These are phyloP conservation scores for Hippophae tibetana DNA, from an alignment of 306 rosid species.

Conservation along the genomic window DNA sequence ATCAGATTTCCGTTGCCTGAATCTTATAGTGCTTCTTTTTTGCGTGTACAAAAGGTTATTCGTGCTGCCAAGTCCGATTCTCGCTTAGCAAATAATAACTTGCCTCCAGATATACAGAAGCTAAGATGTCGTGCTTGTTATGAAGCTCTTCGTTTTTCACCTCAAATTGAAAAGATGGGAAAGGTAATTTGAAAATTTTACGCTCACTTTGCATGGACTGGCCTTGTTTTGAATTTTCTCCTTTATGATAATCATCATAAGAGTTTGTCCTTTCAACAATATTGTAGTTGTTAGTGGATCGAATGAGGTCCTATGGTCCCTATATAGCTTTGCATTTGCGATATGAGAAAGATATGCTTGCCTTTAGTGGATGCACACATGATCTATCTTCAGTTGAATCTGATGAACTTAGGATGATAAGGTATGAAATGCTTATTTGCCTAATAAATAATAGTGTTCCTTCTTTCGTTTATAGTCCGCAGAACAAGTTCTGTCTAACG, in stretches of 20 bases:
- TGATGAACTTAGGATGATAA: constrained; percentile 55
- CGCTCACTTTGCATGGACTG: constrained; percentile 16
- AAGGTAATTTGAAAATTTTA: constrained; percentile 38
- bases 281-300: constrained; percentile 59
- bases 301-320: constrained; percentile 82
- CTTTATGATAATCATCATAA: constrained; percentile 2
- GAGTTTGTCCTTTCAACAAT: constrained; percentile 12
- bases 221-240: not conserved
- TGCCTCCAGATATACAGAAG: constrained; percentile 80
- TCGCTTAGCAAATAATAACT: constrained; percentile 78
- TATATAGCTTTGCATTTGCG: constrained; percentile 87
- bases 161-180: constrained; percentile 77
- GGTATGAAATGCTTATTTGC: constrained; percentile 38
- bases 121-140: constrained; percentile 87
- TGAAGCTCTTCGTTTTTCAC: constrained; percentile 83
- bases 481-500: constrained; percentile 15
- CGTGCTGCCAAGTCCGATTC: constrained; percentile 91
- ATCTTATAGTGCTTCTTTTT: not conserved
- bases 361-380: constrained; percentile 94
- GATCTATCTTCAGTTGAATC: constrained; percentile 58
- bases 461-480: constrained; percentile 6
- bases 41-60: constrained; percentile 39
- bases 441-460: too few relatives aligned
- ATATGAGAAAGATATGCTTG: constrained; percentile 95
- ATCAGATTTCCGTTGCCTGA: constrained; percentile 7